Percentiles rank a stretch among this genome's conserved stretches.
phyloP scores from a whole-genome alignment of 805 yeast genomes.

The Tanozyma kutaoensis region DNA sequence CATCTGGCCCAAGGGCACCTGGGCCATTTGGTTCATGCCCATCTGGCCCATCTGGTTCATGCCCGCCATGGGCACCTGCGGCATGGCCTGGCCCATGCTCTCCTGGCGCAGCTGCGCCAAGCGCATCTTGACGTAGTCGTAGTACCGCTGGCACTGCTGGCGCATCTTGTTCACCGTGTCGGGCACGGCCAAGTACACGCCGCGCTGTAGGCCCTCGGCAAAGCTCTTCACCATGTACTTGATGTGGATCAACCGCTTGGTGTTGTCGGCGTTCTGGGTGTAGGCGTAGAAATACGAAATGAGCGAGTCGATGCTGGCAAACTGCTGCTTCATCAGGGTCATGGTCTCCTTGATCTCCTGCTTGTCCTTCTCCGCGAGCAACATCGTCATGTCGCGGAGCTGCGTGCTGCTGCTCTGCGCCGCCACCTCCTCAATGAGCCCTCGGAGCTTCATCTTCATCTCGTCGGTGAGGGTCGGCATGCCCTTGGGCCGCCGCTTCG shows the following conservation, averaged over 20 bases:
- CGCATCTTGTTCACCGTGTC: constrained; percentile 59
- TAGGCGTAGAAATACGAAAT: constrained; percentile 68
- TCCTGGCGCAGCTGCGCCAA: too few species aligned
- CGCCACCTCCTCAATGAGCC: constrained; percentile 57
- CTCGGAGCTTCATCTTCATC: constrained; percentile 47
- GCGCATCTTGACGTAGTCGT: constrained; percentile 64
- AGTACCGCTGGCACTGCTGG: constrained; percentile 60
- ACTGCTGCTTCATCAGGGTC: constrained; percentile 42
- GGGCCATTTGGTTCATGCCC: too few species aligned
- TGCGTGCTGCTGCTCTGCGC: constrained; percentile 53
- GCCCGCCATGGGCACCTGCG: too few species aligned
- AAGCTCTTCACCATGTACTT: constrained; percentile 70
- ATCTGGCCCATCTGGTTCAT: too few species aligned
- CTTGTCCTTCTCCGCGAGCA: constrained; percentile 53
- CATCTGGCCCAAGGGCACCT: too few species aligned
- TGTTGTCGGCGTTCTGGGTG: constrained; percentile 63
- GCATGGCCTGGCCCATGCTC: too few species aligned
- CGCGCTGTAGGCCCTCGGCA: constrained; percentile 52
- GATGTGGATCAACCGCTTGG: constrained; percentile 65
- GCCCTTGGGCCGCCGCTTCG: constrained; percentile 2
- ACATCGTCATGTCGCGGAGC: constrained; percentile 50
- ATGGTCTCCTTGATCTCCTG: constrained; percentile 42
- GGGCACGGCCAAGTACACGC: constrained; percentile 57
- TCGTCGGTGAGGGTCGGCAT: constrained; percentile 38
- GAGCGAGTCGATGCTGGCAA: constrained; percentile 58